A percentile compares a stretch with the other conserved stretches of the same genome.
These are phyloP conservation scores for Syncephalastrum contaminatum DNA, from an alignment of 371 early-diverging fungal species.

Conservation along the genomic window DNA sequence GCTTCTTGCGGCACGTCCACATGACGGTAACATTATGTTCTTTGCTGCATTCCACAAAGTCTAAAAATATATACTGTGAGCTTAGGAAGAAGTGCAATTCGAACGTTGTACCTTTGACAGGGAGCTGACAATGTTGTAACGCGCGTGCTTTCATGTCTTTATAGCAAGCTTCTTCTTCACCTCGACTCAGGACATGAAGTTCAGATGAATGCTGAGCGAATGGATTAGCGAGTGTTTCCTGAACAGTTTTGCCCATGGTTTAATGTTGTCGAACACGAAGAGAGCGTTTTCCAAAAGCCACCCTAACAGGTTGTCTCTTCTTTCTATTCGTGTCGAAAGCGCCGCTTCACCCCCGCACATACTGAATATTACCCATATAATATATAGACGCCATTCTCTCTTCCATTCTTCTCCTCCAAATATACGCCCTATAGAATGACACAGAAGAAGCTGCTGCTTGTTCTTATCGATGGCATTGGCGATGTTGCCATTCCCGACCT, in stretches of 20 bases:
- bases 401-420: too few relatives aligned
- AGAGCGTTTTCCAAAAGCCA: neutral
- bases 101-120: slow-evolving; percentile 55
- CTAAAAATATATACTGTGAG: slow-evolving; percentile 31
- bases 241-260: slow-evolving; percentile 44
- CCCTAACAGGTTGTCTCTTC: too few relatives aligned
- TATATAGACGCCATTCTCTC: too few relatives aligned
- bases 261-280: neutral
- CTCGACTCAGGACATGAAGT: slow-evolving; percentile 59
- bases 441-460: slow-evolving; percentile 31
- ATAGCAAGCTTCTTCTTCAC: slow-evolving; percentile 61
- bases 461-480: slow-evolving; percentile 53
- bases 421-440: too few relatives aligned
- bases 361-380: too few relatives aligned
- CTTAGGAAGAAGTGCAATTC: slow-evolving; percentile 2
- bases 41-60: slow-evolving; percentile 69
- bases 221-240: slow-evolving; percentile 38
- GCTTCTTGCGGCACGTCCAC: slow-evolving; percentile 63
- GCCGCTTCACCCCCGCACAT: too few relatives aligned
- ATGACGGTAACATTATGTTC: slow-evolving; percentile 64
- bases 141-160: slow-evolving; percentile 66
- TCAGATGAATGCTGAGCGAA: slow-evolving; percentile 26
- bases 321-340: too few relatives aligned
- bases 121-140: slow-evolving; percentile 55
- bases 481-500: slow-evolving; percentile 40